Evolutionary conservation across 805 yeast species (phyloP), one percentile per base, ranked within the genome.

Genomic region (Candida nitratophila): DNA sequence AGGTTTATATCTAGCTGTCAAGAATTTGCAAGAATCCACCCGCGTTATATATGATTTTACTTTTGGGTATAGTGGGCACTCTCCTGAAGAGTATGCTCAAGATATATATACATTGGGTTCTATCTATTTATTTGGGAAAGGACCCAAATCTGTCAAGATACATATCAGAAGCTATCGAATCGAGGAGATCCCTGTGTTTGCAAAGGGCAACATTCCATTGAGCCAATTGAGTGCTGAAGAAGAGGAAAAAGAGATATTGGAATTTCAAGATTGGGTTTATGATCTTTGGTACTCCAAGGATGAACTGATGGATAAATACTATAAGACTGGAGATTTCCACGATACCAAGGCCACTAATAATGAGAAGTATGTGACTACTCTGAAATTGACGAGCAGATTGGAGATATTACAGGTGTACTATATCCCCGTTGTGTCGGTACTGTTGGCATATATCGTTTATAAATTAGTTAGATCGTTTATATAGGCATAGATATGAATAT

Each of bases 241-340:
- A 45, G 69, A 65, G 33, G 55, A 49, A n/a, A 47, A 43, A 12
- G 64, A 64, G 37, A 61, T 73, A 53, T 52, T 63, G 40, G 56
- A 52, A 36, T 89, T 93, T 56, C 85, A 81, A 43, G 64, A 73
- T 21, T 93, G 99, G 99, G 63, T 93, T 39, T 71, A 69, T 47
- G 63, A 72, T 3, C 64, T 76, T 11, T 93, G 98, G 98, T 56
- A 65, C 17, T 82, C 77, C 50, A 93, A 93, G 61, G 98, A 93
- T 62, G 64, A 61, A 40, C 60, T 83, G 40, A 69, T 93, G 78
- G 80, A 74, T n/a, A 57, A 60, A 16, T 86, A 77, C 54, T 81
- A 77, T 55, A 56, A 66, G 14, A 64, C 67, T 12, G 89, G 91
- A 8, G 50, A 68, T 2, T 82, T 83, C 47, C 59, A 56, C 1